phyloP scores from a whole-genome alignment of 441 rosid genomes.

The Macaranga tanarius region DNA sequence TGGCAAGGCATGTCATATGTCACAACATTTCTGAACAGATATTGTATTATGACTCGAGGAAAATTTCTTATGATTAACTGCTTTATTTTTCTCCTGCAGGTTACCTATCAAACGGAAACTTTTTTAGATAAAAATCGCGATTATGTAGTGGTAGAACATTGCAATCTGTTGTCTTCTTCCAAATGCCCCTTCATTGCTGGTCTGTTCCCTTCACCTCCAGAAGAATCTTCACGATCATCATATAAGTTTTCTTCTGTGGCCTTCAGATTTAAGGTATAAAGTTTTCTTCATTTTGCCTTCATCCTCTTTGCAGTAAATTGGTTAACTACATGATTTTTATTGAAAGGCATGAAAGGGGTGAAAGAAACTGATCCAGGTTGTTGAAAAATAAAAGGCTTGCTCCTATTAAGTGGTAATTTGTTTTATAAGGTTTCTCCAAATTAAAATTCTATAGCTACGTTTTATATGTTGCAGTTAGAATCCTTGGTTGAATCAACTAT shows the following conservation, averaged over 20 bases:
- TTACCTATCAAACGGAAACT: slow-evolving; percentile 79
- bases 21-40: slow-evolving; percentile 12
- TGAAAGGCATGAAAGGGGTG: not conserved
- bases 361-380: no score
- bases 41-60: slow-evolving; percentile 22
- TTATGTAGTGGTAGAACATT: slow-evolving; percentile 89
- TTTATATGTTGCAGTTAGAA: no score
- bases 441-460: no score
- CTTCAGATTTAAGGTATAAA: slow-evolving; percentile 79
- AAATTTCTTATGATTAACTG: slow-evolving; percentile 25
- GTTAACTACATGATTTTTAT: not conserved
- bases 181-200: slow-evolving; percentile 75
- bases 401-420: no score
- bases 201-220: slow-evolving; percentile 62
- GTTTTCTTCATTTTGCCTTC: slow-evolving; percentile 6
- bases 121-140: slow-evolving; percentile 97
- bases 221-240: slow-evolving; percentile 81
- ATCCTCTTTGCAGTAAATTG: not conserved
- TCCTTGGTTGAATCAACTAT: no score
- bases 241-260: slow-evolving; percentile 97
- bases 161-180: slow-evolving; percentile 88
- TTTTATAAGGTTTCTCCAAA: no score
- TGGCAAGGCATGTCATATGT: slow-evolving; percentile 74
- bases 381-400: no score
- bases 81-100: slow-evolving; percentile 45